Base-by-base conservation (phyloP, 2,329 filamentous ascomycete genomes). In the Chrysoporthe puriensis region DNA sequence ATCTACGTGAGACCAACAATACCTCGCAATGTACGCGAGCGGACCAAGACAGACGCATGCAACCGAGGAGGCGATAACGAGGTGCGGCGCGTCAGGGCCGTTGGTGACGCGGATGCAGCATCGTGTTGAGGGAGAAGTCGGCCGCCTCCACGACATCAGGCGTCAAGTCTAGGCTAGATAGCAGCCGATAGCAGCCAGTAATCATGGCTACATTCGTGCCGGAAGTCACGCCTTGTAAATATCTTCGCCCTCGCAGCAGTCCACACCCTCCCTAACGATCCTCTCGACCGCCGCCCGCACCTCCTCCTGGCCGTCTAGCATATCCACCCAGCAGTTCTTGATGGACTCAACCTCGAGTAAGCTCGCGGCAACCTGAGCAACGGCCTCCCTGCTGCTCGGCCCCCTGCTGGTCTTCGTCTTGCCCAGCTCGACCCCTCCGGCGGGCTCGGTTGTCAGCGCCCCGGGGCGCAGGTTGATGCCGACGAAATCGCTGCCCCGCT, bases 281-380 rank as follows among this genome's bases (percentile, higher is more conserved):
- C 81, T 80, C 66, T 81, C 74, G 0, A 88, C 85, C 0, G 83
- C 86, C 3, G 73, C 73, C 8, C 77, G 78, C 0, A 83, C 74
- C 1, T 83, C 81, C 70, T 86, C 84, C 0, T 84, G 79, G 0
- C 87, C 86, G 70, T 86, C 82, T 4, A 86, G 71, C 73, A 88
- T 76, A 73, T 89, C 87, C 42, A 88, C 70, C 85, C 86, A 89
- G 14, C 75, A 76, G 63, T 78, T 86, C 77, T 79, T 81, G 34
- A 83, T 75, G 6, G 79, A 79, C 1, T 81, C 81, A 0, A 76
- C 76, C 1, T 84, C 86, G 62, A 91, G 79, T 70, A 90, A 78
- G 71, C 83, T 79, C 11, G 85, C 85, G 1, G 86, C 83, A 2
- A 88, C 81, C 66, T 81, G 77, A 7, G 90, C 90, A 11, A 91